A percentile compares a stretch with the other conserved stretches of the same genome.
Conservation (phyloP, 805 yeast genomes). For the Myxozyma mucilagina region DNA sequence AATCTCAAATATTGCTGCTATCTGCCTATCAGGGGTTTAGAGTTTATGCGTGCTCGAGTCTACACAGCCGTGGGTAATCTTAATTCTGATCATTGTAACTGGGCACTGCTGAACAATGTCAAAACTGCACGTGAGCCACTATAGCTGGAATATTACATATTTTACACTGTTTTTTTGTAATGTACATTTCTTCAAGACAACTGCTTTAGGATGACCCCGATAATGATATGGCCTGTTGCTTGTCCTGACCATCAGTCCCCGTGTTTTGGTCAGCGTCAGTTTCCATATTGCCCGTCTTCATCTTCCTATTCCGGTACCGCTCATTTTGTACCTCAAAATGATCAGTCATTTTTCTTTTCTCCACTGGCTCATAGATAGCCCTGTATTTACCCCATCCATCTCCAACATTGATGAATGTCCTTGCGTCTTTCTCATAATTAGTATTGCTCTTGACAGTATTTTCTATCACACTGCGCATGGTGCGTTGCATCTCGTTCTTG, state of each 20-base stretch:
- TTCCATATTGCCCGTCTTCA: background rate
- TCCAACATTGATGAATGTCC: slow-evolving; percentile 57
- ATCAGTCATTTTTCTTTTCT: slow-evolving; percentile 58
- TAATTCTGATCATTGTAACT: slow-evolving; percentile 1
- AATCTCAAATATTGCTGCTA: background rate
- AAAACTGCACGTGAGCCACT: no score
- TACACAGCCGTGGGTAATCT: slow-evolving; percentile 5
- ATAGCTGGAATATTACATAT: no score
- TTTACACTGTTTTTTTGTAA: no score
- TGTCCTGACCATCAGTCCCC: no score
- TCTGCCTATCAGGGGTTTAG: background rate
- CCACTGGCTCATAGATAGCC: slow-evolving; percentile 57
- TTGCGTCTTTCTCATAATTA: background rate
- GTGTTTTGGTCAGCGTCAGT: no score
- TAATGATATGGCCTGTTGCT: no score
- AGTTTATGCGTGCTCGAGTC: slow-evolving; percentile 1
- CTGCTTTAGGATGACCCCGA: no score
- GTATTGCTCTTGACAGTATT: background rate
- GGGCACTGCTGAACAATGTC: no score
- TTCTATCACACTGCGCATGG: slow-evolving; percentile 47
- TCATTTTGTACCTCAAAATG: slow-evolving; percentile 69
- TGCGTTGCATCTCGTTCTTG: slow-evolving; percentile 54
- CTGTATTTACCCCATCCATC: slow-evolving; percentile 71
- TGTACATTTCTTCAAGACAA: no score
- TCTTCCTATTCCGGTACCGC: slow-evolving; percentile 42